These are phyloP conservation scores for Cytospora chrysosperma DNA, from an alignment of 2,329 filamentous ascomycete species.

Conservation along the genomic window DNA sequence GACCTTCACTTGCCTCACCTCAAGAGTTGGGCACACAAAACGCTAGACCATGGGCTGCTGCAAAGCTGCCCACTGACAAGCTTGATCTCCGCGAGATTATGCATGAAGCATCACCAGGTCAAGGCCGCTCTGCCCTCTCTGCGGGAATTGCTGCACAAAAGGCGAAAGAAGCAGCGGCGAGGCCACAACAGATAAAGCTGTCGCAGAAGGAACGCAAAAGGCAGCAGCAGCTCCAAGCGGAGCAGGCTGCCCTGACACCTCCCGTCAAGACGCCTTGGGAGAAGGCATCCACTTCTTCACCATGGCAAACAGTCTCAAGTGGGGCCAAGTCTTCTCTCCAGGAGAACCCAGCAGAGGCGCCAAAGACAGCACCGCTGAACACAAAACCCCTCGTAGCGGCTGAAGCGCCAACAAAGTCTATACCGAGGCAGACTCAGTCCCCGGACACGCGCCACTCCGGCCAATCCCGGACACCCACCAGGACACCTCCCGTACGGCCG, in stretches of 20 bases:
- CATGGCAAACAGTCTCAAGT: constrained; percentile 64
- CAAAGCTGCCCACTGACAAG: constrained; percentile 58
- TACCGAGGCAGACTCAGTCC: constrained; percentile 52
- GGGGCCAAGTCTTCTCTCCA: constrained; percentile 51
- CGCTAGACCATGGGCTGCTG: constrained; percentile 49
- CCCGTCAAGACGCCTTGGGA: constrained; percentile 47
- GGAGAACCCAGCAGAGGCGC: constrained; percentile 43
- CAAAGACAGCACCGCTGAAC: constrained; percentile 32
- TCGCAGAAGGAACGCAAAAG: constrained; percentile 93
- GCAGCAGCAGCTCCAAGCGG: constrained; percentile 67
- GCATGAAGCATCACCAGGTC: constrained; percentile 50
- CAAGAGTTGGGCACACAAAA: constrained; percentile 21
- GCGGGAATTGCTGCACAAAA: constrained; percentile 53
- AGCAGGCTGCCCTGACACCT: constrained; percentile 40
- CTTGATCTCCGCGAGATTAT: constrained; percentile 78
- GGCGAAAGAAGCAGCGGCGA: constrained; percentile 39
- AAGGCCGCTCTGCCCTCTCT: constrained; percentile 51
- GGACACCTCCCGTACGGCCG: constrained; percentile 22
- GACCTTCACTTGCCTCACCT: constrained; percentile 20
- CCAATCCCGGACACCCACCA: constrained; percentile 44
- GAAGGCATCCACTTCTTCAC: constrained; percentile 42
- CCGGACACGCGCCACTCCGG: constrained; percentile 64
- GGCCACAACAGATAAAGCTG: constrained; percentile 56
- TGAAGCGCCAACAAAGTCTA: constrained; percentile 40
- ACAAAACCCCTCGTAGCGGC: constrained; percentile 45